Base-by-base conservation (phyloP, 495 filamentous ascomycete genomes). In the Thozetella sp. region DNA sequence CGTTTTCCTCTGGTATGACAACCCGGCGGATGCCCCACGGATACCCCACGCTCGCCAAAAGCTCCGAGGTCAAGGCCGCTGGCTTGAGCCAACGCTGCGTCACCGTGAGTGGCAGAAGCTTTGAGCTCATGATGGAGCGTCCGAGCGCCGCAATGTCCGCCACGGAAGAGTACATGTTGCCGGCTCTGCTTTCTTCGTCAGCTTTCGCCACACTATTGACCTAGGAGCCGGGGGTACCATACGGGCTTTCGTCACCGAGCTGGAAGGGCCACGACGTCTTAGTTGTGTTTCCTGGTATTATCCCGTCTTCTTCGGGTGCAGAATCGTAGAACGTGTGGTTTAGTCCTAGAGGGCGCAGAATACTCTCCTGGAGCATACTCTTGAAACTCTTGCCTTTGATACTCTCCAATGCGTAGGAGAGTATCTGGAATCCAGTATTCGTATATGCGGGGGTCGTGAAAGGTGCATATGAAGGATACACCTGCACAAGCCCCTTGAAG, bases 51-150 rank as follows among this genome's bases (percentile, higher is more conserved):
- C 75, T 72, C 25, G 76, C 68, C 19, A 64, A 63, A 0, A 80
- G 64, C 30, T 77, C 75, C 2, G 84, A 73, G 2, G 83, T 85
- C 22, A 81, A 72, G 0, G 76, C 61, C 6, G 60, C 48, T 0
- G 86, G 86, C 59, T 86, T 86, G 51, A 90, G 70, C 86, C 84
- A 89, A 43, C 76, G 66, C 57, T 81, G 75, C 0, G 86, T 88
- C 15, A 74, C 56, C 2, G 70, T 63, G 0, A 76, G 67, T 0
- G 73, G 51, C 1, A 88, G 66, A 0, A 88, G 69, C 0, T 74
- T 73, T 19, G 75, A 80, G 17, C 69, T 72, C 22, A 89, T 73
- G 62, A 89, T 85, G 37, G 79, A 77, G 15, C 79, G 82, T 11
- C 85, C 85, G 2, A 88, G 66, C 25, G 65, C 72, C 3, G 77